These are phyloP conservation scores for Effrenium voratum DNA, from an alignment of 73 alveolate species.

Conservation along the genomic window DNA sequence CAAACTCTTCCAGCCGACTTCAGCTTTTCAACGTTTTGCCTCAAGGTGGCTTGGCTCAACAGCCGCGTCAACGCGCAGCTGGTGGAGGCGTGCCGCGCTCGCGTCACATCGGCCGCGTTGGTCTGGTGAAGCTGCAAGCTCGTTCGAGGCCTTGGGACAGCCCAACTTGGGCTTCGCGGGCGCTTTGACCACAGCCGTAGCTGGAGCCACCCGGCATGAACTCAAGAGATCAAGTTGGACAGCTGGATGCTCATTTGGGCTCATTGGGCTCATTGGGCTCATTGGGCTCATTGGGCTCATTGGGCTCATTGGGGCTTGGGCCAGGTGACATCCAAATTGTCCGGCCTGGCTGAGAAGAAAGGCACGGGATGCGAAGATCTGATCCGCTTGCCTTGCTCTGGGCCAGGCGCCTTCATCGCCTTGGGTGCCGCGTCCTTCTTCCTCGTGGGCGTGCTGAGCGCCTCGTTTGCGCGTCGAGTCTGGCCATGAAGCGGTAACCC, in stretches of 20 bases:
- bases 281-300: neutral
- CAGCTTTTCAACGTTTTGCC: neutral
- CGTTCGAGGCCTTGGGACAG: conserved; percentile 16
- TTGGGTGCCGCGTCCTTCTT: conserved; percentile 42
- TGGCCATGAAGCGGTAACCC: no score
- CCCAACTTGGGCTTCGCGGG: conserved; percentile 69
- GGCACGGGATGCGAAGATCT: neutral
- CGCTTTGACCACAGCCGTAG: conserved; percentile 62
- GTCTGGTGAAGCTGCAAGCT: neutral
- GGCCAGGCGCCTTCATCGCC: conserved; percentile 31
- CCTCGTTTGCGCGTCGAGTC: neutral
- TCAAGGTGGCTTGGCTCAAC: conserved; percentile 69
- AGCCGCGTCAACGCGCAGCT: conserved; percentile 41
- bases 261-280: neutral
- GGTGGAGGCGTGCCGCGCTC: neutral
- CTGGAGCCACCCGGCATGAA: conserved; percentile 18
- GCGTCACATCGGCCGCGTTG: no score
- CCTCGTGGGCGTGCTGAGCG: conserved; percentile 19
- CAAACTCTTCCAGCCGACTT: no score
- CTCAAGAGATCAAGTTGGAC: neutral
- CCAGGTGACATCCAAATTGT: conserved; percentile 16
- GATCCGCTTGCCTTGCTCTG: neutral
- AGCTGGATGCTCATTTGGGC: neutral
- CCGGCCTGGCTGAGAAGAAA: neutral
- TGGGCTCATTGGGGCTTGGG: neutral